Evolutionary conservation across 164 flowering plant species (phyloP).

Genomic region (Dillenia suffruticosa): DNA sequence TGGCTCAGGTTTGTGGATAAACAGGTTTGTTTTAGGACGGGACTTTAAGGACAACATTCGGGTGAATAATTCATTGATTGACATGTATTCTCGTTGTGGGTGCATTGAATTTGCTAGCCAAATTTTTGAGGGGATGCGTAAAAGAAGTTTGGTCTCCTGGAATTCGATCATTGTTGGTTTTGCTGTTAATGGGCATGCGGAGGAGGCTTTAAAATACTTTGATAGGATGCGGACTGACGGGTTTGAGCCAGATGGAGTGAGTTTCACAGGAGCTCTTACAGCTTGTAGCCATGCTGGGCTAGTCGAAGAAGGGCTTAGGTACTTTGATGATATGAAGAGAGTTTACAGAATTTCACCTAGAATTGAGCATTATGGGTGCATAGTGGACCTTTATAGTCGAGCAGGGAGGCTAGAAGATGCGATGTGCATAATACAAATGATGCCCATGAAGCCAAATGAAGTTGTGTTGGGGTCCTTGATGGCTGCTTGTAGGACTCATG

Average conservation of each 20-base stretch:
- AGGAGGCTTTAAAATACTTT: constrained; percentile 47
- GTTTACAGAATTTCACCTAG: constrained; percentile 36
- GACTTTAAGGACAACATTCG: constrained; percentile 30
- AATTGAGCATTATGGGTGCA: constrained; percentile 62
- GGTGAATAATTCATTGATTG: constrained; percentile 48
- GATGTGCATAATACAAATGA: constrained; percentile 30
- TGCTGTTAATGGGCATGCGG: constrained; percentile 51
- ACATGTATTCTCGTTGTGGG: constrained; percentile 65
- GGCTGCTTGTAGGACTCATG: constrained; percentile 54
- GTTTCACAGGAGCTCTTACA: constrained; percentile 61
- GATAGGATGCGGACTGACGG: constrained; percentile 44
- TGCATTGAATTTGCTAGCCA: constrained; percentile 46
- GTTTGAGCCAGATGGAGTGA: constrained; percentile 52
- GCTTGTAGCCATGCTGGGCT: constrained; percentile 73
- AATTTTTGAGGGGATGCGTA: constrained; percentile 38
- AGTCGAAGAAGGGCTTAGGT: constrained; percentile 42
- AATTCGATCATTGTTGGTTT: constrained; percentile 61
- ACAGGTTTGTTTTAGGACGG: constrained; percentile 26
- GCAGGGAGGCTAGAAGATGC: constrained; percentile 60
- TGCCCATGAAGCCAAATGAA: constrained; percentile 71
- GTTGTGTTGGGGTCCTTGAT: constrained; percentile 52
- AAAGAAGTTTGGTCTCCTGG: constrained; percentile 52
- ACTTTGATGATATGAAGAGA: constrained; percentile 39
- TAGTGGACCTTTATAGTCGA: constrained; percentile 54
- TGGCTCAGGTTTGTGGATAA: constrained; percentile 48